These are phyloP conservation scores for Tausonia pullulans DNA, from an alignment of 1,284 basidiomycete species.

Conservation along the genomic window DNA sequence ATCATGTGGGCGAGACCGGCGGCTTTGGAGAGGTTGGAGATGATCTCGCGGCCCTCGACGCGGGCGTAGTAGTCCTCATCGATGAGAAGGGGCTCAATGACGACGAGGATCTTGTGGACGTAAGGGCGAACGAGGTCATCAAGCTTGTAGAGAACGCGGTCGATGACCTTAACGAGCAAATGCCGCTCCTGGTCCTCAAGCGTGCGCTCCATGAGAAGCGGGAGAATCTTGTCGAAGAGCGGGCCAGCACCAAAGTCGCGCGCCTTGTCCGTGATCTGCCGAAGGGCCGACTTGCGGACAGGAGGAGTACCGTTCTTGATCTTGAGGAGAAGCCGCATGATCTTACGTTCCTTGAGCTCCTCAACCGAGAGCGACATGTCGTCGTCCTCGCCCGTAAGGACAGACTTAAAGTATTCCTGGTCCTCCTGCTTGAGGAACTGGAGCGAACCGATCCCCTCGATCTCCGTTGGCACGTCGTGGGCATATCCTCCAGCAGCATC, in stretches of 20 bases:
- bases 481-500: constrained; percentile 71
- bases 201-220: constrained; percentile 96
- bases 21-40: constrained; percentile 96
- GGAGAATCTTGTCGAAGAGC: constrained; percentile 98
- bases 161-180: constrained; percentile 97
- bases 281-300: constrained; percentile 90
- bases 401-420: constrained; percentile 94
- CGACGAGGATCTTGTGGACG: constrained; percentile 98
- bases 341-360: constrained; percentile 98
- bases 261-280: constrained; percentile 99
- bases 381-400: constrained; percentile 68
- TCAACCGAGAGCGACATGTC: constrained; percentile 75
- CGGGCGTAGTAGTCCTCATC: constrained; percentile 99
- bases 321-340: constrained; percentile 98
- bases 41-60: constrained; percentile 98
- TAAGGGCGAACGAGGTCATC: constrained; percentile 98
- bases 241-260: constrained; percentile 97
- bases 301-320: constrained; percentile 99
- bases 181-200: constrained; percentile 98
- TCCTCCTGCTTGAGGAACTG: constrained; percentile 99
- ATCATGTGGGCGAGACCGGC: constrained; percentile 99
- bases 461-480: constrained; percentile 93
- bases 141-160: constrained; percentile 96
- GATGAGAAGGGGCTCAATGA: constrained; percentile 97
- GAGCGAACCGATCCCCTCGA: constrained; percentile 91